phyloP scores from a whole-genome alignment of 2,329 filamentous ascomycete genomes.

The Trichoderma sp. region DNA sequence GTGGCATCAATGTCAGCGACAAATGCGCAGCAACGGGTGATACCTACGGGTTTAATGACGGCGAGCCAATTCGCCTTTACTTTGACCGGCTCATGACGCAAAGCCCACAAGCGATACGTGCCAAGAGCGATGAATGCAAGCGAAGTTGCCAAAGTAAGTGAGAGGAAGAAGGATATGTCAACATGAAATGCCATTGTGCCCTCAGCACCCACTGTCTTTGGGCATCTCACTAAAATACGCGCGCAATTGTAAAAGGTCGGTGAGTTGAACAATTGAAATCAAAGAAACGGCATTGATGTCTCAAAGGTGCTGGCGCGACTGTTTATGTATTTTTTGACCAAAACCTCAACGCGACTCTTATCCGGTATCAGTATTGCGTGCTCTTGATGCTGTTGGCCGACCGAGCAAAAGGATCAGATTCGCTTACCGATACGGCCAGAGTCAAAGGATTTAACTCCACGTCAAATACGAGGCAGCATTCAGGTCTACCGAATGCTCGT shows the following conservation, averaged over 20 bases:
- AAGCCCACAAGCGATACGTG: background rate
- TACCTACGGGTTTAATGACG: constrained; percentile 5
- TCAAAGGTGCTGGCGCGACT: background rate
- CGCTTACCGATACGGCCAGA: background rate
- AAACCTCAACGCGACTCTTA: background rate
- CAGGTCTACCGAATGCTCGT: background rate
- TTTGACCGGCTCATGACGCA: constrained; percentile 3
- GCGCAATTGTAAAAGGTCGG: background rate
- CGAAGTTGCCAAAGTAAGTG: background rate
- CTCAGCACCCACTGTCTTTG: background rate
- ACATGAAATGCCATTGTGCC: background rate
- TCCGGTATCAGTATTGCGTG: background rate
- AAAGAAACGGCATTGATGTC: background rate
- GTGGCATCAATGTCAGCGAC: background rate
- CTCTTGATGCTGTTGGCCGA: background rate
- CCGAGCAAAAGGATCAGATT: background rate
- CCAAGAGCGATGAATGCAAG: background rate
- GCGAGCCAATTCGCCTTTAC: constrained; percentile 7
- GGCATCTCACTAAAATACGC: background rate
- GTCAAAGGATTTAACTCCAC: background rate
- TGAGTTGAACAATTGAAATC: background rate
- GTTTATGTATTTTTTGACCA: background rate
- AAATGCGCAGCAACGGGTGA: background rate
- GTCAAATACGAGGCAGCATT: background rate
- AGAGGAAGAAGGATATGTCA: background rate